Evolutionary conservation across 371 early-diverging fungal genomes (phyloP).

Genomic region (Mortierella sp.): DNA sequence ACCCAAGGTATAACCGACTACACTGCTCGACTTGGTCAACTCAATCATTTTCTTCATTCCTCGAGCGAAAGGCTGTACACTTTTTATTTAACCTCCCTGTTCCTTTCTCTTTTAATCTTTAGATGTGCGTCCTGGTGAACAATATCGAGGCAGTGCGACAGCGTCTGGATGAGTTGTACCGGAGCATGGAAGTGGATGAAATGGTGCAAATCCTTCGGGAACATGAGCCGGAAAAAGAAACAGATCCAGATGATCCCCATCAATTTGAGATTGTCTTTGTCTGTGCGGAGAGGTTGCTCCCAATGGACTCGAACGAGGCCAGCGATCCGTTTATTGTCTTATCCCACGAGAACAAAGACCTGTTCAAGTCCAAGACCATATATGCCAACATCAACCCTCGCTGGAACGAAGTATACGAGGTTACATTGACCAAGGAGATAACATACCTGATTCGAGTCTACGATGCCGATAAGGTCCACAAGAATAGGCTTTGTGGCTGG

Average conservation of each 20-base stretch:
- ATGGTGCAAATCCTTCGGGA: slow-evolving; percentile 64
- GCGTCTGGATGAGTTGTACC: slow-evolving; percentile 69
- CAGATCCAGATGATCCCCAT: slow-evolving; percentile 32
- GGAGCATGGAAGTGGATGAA: slow-evolving; percentile 74
- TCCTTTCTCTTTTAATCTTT: background rate
- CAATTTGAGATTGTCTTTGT: slow-evolving; percentile 51
- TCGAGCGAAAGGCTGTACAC: too few relatives aligned
- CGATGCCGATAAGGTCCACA: slow-evolving; percentile 81
- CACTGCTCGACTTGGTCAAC: background rate
- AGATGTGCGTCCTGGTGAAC: slow-evolving; percentile 74
- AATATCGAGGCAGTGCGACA: slow-evolving; percentile 74
- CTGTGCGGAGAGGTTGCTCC: slow-evolving; percentile 62
- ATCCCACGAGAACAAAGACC: slow-evolving; percentile 63
- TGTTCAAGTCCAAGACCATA: slow-evolving; percentile 72
- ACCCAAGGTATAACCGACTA: slow-evolving; percentile 63
- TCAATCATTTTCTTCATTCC: too few relatives aligned
- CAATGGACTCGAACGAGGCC: slow-evolving; percentile 66
- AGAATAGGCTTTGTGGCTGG: slow-evolving; percentile 83
- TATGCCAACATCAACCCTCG: slow-evolving; percentile 84
- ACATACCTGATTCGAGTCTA: slow-evolving; percentile 76
- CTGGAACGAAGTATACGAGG: slow-evolving; percentile 93
- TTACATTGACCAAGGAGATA: slow-evolving; percentile 69
- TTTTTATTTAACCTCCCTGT: too few relatives aligned
- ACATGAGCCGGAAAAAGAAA: slow-evolving; percentile 40
- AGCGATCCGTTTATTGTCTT: slow-evolving; percentile 84